A percentile compares a stretch with the other conserved stretches of the same genome.
Evolutionary conservation across 495 filamentous ascomycete species (phyloP).

Genomic region (Tuber microsphaerosporum): DNA sequence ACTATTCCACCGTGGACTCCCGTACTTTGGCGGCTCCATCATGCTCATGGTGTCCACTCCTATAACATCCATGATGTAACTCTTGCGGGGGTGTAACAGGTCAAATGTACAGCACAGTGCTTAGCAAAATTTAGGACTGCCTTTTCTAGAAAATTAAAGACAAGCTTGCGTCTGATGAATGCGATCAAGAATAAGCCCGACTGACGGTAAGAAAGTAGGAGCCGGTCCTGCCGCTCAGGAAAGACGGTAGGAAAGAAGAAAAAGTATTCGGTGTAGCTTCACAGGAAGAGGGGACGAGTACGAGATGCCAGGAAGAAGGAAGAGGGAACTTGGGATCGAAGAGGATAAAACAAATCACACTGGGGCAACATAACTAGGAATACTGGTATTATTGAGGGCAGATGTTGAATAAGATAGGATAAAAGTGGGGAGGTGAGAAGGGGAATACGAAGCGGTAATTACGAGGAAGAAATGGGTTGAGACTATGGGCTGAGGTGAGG

Average conservation of each 20-base stretch:
- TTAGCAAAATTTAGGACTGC: constrained; percentile 10
- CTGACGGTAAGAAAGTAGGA: background rate
- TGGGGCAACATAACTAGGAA: constrained; percentile 4
- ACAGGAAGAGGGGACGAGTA: constrained; percentile 2
- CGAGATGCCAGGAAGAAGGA: background rate
- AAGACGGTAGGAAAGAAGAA: constrained; percentile 12
- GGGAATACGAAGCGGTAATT: background rate
- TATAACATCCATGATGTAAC: constrained; percentile 1
- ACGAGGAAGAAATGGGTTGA: background rate
- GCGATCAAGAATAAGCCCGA: background rate
- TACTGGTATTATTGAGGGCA: background rate
- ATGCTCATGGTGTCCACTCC: constrained; percentile 3
- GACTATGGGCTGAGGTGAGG: background rate
- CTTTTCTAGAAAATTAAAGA: constrained; percentile 3
- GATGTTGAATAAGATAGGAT: background rate
- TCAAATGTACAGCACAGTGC: background rate
- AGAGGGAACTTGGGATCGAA: constrained; percentile 1
- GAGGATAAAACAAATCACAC: constrained; percentile 24
- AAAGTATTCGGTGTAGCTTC: constrained; percentile 3
- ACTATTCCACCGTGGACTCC: constrained; percentile 20
- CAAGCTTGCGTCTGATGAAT: constrained; percentile 1
- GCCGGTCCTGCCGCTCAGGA: background rate
- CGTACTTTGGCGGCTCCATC: constrained; percentile 29
- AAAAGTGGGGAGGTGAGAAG: background rate
- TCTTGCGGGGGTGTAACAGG: constrained; percentile 8